Base-by-base conservation (phyloP, 768 basidiomycete genomes). In the Pleurotus salmoneostramineus region DNA sequence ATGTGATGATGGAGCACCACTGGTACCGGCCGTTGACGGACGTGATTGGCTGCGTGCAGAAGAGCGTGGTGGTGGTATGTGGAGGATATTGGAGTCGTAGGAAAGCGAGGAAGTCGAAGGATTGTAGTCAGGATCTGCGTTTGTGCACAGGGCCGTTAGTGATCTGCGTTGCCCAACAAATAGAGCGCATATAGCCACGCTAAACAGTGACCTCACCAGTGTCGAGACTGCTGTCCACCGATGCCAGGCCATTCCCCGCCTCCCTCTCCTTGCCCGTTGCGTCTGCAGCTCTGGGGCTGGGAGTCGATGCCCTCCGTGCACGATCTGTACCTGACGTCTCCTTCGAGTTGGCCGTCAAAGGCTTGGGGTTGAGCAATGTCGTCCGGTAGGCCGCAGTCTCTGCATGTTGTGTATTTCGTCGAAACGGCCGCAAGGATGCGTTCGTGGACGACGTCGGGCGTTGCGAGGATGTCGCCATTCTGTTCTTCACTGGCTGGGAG, bases 51-150 rank as follows among this genome's bases (percentile, higher is more conserved):
- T 45, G 31, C 34, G 36, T 21, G 42, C 35, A 10, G 40, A 33
- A 42, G 56, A 27, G 21, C 21, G 21, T 14, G 35, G 52, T 15
- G 49, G n/a, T 31, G 56, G 56, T 56, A 52, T 55, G 31, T 55
- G 52, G 4, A 55, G 52, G 21, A 42, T 33, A 54, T 58, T 58
- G 21, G 56, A 59, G 34, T 65, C 60, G 33, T 56, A 49, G 3
- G 64, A 65, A 27, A 57, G 57, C 35, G 60, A 52, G 6, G 63
- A 59, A 44, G 64, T 57, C 5, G 63, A 56, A 35, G 64, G 33
- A 57, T 64, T 63, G 58, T 66, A 64, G 21, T 65, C 62, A 14
- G 71, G 57, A 10, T 62, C 66, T 55, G 17, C 32, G 27, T 6
- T 12, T 5, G 2, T 40, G 6, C 15, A 33, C 21, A 27, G 21